Base-by-base conservation (phyloP, 208 protist genomes). In the Acanthamoeba castellanii region DNA sequence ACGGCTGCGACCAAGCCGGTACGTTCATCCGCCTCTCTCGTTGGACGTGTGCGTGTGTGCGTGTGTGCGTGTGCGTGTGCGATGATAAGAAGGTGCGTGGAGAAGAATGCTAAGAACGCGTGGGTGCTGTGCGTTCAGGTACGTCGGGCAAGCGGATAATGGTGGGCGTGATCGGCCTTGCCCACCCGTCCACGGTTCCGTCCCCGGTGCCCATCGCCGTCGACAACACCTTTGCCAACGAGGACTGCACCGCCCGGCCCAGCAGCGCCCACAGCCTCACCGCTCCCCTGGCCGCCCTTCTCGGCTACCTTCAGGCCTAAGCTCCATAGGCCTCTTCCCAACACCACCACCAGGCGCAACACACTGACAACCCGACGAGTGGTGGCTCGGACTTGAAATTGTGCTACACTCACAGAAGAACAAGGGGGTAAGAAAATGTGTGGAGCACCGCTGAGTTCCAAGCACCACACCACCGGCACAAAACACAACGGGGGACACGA, bases 161-260 rank as follows among this genome's bases (percentile, higher is more conserved):
- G 72, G 72, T 81, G 42, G 72, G 72, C 30, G 72, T 81, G 34
- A 81, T 81, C 32, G 72, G 72, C 72, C n/a, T 81, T 14, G 32
- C 72, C 32, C 13, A 47, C 72, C 14, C 61, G 61, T 70, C 72
- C 32, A 47, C 34, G 22, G 20, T 30, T 27, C 32, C 72, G 7
- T 13, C 32, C 20, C 8, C 72, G 16, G 34, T 47, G 72, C 72
- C 72, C 72, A 81, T 81, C 72, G 16, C 72, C 18, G 72, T 81
- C 18, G 32, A 81, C 72, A 81, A 81, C 72, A 74, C 20, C 68
- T 74, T 74, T 25, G 27, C 25, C 27, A 74, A 74, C 32, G 68
- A 9, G 68, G 68, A 74, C 68, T 74, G 68, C 68, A 20, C 64
- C 27, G n/a, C 64, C 22, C 8, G 11, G 27, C 68, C 68, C 68